Base-by-base conservation (phyloP, 2,329 filamentous ascomycete species). In the Pyrenophora graminea region DNA sequence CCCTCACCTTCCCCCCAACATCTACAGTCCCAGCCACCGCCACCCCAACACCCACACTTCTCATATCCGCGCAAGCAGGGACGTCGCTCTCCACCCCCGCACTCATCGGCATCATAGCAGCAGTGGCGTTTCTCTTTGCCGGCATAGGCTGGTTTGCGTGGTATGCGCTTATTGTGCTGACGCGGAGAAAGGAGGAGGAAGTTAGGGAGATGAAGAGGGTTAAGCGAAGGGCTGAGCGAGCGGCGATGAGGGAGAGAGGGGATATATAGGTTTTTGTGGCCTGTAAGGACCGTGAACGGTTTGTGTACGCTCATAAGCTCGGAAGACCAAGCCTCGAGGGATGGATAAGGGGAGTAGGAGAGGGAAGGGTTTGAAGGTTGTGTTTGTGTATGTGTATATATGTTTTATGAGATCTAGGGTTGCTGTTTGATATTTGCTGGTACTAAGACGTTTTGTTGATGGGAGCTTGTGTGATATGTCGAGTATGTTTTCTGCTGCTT, bases 211-310 rank as follows among this genome's bases (percentile, higher is more conserved):
- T 31, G 47, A 39, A 39, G 34, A 17, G 7, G 31, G 34, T 5
- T 8, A 3, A 30, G 18, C 33, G 39, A 39, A 32, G 23, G 3
- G 34, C 9, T 8, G 6, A 30, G 33, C 12, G 21, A 6, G 18
- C 15, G n/a, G 37, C 9, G 37, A 23, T 10, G 19, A 39, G 19
- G 15, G 0, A 1, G 80, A 84, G 31, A 79, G 82, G 0, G 76
- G 82, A 58, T 85, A 82, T 69, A 76, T 89, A 50, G 85, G 15
- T 15, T 15, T 15, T 15, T 15, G 15, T 15, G 15, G 15, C 15
- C 15, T 15, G 15, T 15, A 15, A 15, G 15, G 15, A 15, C 15
- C 1, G 15, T 15, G 15, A 15, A 15, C 15, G 15, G 15, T 15
- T 15, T 15, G 15, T 15, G 15, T 15, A 15, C 15, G 15, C 15